Percentiles rank a stretch among this genome's conserved stretches.
phyloP scores from a whole-genome alignment of 768 basidiomycete genomes.

The Nevesoporus exiguus region DNA sequence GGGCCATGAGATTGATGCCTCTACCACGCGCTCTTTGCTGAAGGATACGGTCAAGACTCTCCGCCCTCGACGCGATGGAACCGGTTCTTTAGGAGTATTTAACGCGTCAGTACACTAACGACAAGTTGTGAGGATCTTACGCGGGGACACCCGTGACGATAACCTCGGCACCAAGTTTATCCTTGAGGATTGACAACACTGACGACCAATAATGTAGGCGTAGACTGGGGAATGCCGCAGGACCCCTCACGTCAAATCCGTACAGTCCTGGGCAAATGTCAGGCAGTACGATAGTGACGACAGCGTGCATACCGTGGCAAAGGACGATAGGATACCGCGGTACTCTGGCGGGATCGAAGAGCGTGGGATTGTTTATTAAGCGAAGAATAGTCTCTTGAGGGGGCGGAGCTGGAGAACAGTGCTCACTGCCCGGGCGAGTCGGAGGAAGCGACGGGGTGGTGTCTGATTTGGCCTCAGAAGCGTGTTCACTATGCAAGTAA shows the following conservation, averaged over 20 bases:
- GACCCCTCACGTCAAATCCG: slow-evolving; percentile 90
- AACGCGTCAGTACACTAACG: not conserved
- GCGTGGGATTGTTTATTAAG: slow-evolving; percentile 69
- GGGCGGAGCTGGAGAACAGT: not conserved
- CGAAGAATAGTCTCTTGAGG: slow-evolving; percentile 48
- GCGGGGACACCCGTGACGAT: slow-evolving; percentile 92
- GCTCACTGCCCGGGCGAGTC: slow-evolving; percentile 12
- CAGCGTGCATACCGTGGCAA: slow-evolving; percentile 71
- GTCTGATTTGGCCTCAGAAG: not conserved
- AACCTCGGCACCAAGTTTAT: slow-evolving; percentile 88
- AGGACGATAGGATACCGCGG: slow-evolving; percentile 91
- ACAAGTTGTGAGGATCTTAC: slow-evolving; percentile 42
- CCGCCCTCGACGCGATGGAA: slow-evolving; percentile 78
- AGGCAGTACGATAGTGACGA: not conserved
- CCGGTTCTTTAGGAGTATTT: slow-evolving; percentile 65
- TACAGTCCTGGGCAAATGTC: slow-evolving; percentile 64
- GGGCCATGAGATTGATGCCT: slow-evolving; percentile 89
- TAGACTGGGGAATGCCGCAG: slow-evolving; percentile 74
- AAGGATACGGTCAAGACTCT: slow-evolving; percentile 70
- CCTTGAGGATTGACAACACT: slow-evolving; percentile 73
- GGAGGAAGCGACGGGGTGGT: not conserved
- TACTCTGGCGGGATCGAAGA: slow-evolving; percentile 72
- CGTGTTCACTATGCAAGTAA: not conserved
- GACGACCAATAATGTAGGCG: slow-evolving; percentile 95
- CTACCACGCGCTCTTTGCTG: slow-evolving; percentile 62